Conservation (phyloP, 2,329 filamentous ascomycete species). For the Leptographium lundbergii region DNA sequence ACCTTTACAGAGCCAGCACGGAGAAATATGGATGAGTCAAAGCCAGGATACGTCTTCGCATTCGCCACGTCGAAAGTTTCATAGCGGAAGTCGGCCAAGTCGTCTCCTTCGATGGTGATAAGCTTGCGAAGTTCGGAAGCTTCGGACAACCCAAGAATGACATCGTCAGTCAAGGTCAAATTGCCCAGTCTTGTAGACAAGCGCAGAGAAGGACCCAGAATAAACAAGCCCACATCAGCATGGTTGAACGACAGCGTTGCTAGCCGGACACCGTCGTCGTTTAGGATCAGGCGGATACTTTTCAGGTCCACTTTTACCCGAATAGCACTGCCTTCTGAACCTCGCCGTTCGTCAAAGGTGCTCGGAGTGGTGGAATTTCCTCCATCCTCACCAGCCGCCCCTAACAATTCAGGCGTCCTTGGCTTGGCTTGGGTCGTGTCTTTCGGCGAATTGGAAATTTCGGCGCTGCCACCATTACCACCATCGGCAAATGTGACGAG, state of each 20-base stretch:
- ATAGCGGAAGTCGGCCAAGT: slow-evolving; percentile 93
- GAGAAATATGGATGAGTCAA: slow-evolving; percentile 83
- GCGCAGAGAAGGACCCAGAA: slow-evolving; percentile 76
- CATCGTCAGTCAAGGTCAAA: slow-evolving; percentile 79
- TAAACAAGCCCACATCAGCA: slow-evolving; percentile 80
- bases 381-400: neutral
- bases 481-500: slow-evolving; percentile 71
- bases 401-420: neutral
- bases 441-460: slow-evolving; percentile 19
- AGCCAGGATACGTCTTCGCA: slow-evolving; percentile 68
- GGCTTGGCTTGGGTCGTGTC: neutral
- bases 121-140: slow-evolving; percentile 73
- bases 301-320: slow-evolving; percentile 89
- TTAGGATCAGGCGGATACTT: slow-evolving; percentile 85
- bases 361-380: too few species aligned
- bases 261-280: slow-evolving; percentile 91
- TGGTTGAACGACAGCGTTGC: slow-evolving; percentile 88
- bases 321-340: slow-evolving; percentile 55
- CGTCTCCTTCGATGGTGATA: slow-evolving; percentile 88
- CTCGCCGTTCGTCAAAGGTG: neutral
- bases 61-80: slow-evolving; percentile 78
- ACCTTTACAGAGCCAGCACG: slow-evolving; percentile 91
- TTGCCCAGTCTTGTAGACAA: slow-evolving; percentile 80
- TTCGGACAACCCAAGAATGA: slow-evolving; percentile 78
- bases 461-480: slow-evolving; percentile 31